These are phyloP conservation scores for Pulveroboletus frians DNA, from an alignment of 768 basidiomycete species.

Conservation along the genomic window DNA sequence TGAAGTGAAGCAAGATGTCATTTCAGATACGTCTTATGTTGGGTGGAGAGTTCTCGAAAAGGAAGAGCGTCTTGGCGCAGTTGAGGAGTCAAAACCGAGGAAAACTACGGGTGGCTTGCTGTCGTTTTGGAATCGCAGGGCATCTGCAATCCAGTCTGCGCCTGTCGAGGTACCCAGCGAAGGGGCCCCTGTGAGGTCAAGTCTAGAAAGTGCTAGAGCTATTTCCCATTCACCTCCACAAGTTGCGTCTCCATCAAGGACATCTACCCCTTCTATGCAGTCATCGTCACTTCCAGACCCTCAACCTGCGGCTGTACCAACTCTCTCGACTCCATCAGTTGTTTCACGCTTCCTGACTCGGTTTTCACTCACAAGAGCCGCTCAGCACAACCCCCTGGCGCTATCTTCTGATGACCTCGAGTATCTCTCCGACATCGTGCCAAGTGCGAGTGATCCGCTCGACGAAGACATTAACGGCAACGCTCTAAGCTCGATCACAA, in stretches of 20 bases:
- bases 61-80: conserved; percentile 30
- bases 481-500: conserved; percentile 36
- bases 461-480: conserved; percentile 31
- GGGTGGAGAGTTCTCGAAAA: conserved; percentile 73
- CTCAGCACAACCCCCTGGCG: conserved; percentile 52
- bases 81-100: conserved; percentile 41
- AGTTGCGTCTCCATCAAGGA: conserved; percentile 16
- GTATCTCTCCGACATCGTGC: conserved; percentile 67
- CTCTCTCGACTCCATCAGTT: conserved; percentile 48
- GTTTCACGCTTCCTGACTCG: conserved; percentile 81
- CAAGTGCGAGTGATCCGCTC: conserved; percentile 43
- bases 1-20: conserved; percentile 45
- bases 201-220: conserved; percentile 25
- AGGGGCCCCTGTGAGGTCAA: conserved; percentile 27
- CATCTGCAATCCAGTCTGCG: conserved; percentile 20
- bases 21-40: conserved; percentile 50
- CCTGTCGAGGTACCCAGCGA: conserved; percentile 20
- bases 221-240: conserved; percentile 6
- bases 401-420: conserved; percentile 79
- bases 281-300: conserved; percentile 4
- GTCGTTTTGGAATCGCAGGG: conserved; percentile 63
- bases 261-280: conserved; percentile 10
- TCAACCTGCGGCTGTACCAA: not conserved
- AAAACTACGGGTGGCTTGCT: conserved; percentile 55
- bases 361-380: conserved; percentile 50